Conservation (phyloP, 108 stramenopile genomes). For the Pinguiococcus pyrenoidosus region DNA sequence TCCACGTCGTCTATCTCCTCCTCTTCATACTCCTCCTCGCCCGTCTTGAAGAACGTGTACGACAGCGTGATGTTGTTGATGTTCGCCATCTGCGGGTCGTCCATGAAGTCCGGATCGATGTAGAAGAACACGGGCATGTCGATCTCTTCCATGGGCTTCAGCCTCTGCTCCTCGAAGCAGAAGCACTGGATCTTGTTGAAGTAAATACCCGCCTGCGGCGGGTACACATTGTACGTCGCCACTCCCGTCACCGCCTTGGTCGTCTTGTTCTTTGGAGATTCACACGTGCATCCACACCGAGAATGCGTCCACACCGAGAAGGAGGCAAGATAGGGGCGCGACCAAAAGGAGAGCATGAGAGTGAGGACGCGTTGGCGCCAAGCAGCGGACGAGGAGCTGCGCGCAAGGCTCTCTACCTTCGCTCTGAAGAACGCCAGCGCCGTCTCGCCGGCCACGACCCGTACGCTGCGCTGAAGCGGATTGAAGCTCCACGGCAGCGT, state of each 20-base stretch:
- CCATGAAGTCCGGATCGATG: conserved; percentile 88
- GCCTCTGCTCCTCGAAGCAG: conserved; percentile 98
- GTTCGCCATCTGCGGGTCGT: conserved; percentile 76
- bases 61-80: conserved; percentile 79
- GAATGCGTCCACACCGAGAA: neutral
- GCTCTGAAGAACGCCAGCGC: conserved; percentile 91
- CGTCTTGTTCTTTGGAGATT: conserved; percentile 62
- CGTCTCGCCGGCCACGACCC: conserved; percentile 93
- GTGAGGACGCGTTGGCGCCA: too few species aligned
- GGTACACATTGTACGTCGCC: conserved; percentile 97
- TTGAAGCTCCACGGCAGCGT: conserved; percentile 85
- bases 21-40: conserved; percentile 50
- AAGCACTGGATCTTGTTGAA: conserved; percentile 99
- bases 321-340: too few species aligned
- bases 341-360: too few species aligned
- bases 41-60: conserved; percentile 97
- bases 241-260: conserved; percentile 94
- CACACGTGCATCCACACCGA: neutral
- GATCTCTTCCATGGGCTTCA: conserved; percentile 86
- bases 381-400: too few species aligned
- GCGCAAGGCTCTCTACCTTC: too few species aligned
- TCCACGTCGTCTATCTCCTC: neutral
- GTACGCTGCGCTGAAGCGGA: conserved; percentile 75
- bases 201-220: conserved; percentile 84
- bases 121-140: conserved; percentile 99